Conservation (phyloP, 2,329 filamentous ascomycete species). For the Myriosclerotinia duriaeana region DNA sequence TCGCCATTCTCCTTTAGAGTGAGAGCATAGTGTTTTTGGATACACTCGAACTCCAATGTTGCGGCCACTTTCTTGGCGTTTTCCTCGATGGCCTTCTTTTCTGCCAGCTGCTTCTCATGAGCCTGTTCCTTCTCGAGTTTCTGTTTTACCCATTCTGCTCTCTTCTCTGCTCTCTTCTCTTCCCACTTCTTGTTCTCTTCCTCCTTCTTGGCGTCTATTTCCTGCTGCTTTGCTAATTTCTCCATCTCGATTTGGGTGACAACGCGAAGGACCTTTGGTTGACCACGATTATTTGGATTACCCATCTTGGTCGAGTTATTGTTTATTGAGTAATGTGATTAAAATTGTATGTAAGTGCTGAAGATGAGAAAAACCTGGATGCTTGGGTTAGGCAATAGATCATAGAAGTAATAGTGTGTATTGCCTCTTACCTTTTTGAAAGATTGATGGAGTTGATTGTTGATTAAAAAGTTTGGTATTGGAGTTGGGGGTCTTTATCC, state of each 20-base stretch:
- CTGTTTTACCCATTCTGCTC: background rate
- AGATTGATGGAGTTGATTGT: background rate
- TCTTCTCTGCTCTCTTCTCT: background rate
- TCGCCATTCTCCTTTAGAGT: background rate
- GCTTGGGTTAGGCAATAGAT: background rate
- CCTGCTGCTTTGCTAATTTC: background rate
- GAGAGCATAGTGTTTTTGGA: background rate
- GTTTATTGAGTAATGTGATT: background rate
- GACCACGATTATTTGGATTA: background rate
- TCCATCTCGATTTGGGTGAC: background rate
- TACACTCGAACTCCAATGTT: background rate
- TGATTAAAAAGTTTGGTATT: background rate
- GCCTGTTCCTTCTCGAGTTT: background rate
- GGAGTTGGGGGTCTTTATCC: background rate
- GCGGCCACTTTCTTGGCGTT: background rate
- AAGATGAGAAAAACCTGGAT: background rate
- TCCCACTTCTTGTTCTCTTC: background rate
- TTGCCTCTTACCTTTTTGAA: background rate
- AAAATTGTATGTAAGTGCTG: background rate
- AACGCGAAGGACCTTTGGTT: background rate
- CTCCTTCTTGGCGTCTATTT: background rate
- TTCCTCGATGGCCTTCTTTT: background rate
- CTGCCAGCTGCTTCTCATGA: background rate
- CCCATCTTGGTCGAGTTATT: background rate
- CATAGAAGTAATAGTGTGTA: background rate